Evolutionary conservation across 495 filamentous ascomycete genomes (phyloP).

Genomic region (Xylaria telfairii): DNA sequence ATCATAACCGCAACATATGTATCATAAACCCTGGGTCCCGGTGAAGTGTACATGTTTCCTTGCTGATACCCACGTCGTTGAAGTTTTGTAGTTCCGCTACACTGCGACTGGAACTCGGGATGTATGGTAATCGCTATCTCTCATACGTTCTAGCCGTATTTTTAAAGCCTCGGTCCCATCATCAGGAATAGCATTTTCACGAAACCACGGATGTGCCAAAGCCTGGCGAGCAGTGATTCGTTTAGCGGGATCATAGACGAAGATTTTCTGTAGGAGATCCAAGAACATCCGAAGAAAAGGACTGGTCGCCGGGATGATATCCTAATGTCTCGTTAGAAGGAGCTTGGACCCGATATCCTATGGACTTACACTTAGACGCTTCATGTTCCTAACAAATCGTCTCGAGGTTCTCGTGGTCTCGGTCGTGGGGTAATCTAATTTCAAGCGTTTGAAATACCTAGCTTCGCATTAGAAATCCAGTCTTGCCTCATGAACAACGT

Average conservation of each 20-base stretch:
- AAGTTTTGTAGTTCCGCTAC: slow-evolving; percentile 25
- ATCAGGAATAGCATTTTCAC: slow-evolving; percentile 76
- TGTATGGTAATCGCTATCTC: slow-evolving; percentile 37
- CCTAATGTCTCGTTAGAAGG: slow-evolving; percentile 60
- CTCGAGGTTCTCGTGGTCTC: slow-evolving; percentile 89
- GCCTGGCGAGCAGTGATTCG: slow-evolving; percentile 93
- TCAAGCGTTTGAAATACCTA: slow-evolving; percentile 85
- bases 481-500: background rate
- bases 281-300: slow-evolving; percentile 85
- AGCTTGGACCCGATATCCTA: background rate
- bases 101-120: slow-evolving; percentile 29
- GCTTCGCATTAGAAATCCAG: slow-evolving; percentile 34
- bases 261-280: slow-evolving; percentile 87
- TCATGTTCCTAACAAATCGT: slow-evolving; percentile 97
- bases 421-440: slow-evolving; percentile 84
- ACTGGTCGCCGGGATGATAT: slow-evolving; percentile 82
- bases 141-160: slow-evolving; percentile 64
- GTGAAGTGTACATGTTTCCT: slow-evolving; percentile 38
- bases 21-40: slow-evolving; percentile 26
- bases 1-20: slow-evolving; percentile 18
- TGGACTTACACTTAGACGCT: slow-evolving; percentile 74
- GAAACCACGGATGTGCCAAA: slow-evolving; percentile 93
- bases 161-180: slow-evolving; percentile 93
- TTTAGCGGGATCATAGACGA: slow-evolving; percentile 90
- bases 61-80: slow-evolving; percentile 28